Conservation (phyloP, 257 asterid genomes). For the Ophiorrhiza pumila region DNA sequence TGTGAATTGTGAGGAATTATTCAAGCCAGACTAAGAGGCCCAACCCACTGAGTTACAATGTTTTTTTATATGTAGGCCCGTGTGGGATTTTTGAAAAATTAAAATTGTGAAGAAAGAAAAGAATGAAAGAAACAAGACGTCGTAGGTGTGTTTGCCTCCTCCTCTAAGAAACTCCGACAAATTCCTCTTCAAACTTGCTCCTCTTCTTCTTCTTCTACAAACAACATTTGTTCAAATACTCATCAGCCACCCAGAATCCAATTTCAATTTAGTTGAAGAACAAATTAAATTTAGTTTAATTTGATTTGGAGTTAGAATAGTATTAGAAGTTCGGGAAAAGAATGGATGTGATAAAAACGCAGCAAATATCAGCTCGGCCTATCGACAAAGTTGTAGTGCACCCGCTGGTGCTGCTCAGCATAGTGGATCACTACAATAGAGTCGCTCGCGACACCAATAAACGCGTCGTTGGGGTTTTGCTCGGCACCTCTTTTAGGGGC, state of each 20-base stretch:
- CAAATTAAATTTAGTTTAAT: too few species aligned
- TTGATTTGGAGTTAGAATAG: too few species aligned
- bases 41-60: too few species aligned
- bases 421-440: slow-evolving; percentile 93
- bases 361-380: slow-evolving; percentile 74
- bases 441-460: slow-evolving; percentile 90
- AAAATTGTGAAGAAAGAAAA: slow-evolving; percentile 6
- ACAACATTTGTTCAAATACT: not conserved
- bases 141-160: not conserved
- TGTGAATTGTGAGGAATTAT: too few species aligned
- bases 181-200: not conserved
- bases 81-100: not conserved
- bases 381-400: slow-evolving; percentile 94
- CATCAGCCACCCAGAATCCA: too few species aligned
- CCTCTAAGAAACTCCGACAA: slow-evolving; percentile 8
- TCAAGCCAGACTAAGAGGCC: too few species aligned
- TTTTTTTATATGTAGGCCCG: too few species aligned
- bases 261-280: too few species aligned
- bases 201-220: not conserved
- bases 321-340: not conserved
- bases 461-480: slow-evolving; percentile 87
- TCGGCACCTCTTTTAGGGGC: slow-evolving; percentile 79
- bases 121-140: not conserved
- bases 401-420: slow-evolving; percentile 86
- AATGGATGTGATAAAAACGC: slow-evolving; percentile 86